Conservation (phyloP, 2,329 filamentous ascomycete species). For the Fusarium drepaniforme region DNA sequence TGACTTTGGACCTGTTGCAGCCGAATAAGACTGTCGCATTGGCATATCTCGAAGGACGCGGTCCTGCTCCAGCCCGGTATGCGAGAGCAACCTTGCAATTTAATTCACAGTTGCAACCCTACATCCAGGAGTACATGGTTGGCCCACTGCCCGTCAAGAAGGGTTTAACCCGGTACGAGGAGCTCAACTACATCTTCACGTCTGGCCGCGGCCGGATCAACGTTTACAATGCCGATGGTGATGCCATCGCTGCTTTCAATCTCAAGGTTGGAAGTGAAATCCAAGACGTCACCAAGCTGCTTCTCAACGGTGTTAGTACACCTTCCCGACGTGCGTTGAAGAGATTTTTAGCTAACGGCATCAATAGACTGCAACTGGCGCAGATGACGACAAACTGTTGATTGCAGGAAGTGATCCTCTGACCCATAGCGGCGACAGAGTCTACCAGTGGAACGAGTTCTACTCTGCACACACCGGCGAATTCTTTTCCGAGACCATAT, state of each 20-base stretch:
- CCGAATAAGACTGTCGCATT: constrained; percentile 64
- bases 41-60: constrained; percentile 56
- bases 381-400: constrained; percentile 13
- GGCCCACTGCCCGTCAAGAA: constrained; percentile 48
- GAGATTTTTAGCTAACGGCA: background rate
- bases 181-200: constrained; percentile 57
- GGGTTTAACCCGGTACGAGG: constrained; percentile 51
- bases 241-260: constrained; percentile 28
- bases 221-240: constrained; percentile 39
- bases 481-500: constrained; percentile 56
- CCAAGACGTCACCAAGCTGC: constrained; percentile 23
- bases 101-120: constrained; percentile 26
- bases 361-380: constrained; percentile 25
- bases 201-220: constrained; percentile 33
- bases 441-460: constrained; percentile 62
- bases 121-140: constrained; percentile 59
- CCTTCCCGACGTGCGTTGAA: fast-evolving
- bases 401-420: constrained; percentile 36
- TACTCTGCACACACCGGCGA: constrained; percentile 50
- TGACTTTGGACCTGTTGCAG: constrained; percentile 51
- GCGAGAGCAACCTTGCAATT: constrained; percentile 54
- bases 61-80: constrained; percentile 53
- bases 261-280: constrained; percentile 12
- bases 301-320: constrained; percentile 28
- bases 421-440: constrained; percentile 55